Conservation (phyloP, 73 alveolate species). For the Durusdinium trenchii region DNA sequence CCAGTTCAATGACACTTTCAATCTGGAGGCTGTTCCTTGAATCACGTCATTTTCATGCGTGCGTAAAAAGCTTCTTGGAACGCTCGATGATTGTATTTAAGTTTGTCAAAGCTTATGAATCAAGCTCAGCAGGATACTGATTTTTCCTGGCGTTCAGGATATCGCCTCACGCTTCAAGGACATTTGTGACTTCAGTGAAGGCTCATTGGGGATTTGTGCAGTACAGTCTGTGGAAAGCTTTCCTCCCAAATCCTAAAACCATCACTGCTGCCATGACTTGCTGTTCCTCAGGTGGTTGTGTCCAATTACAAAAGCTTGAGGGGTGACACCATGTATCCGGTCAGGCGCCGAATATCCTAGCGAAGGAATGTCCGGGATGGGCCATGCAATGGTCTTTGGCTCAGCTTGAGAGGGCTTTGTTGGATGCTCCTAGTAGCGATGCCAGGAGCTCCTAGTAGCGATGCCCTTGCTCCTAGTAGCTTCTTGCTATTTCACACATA, state of each 20-base stretch:
- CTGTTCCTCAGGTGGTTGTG: background rate
- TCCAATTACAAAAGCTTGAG: background rate
- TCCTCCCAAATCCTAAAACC: background rate
- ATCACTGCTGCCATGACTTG: background rate
- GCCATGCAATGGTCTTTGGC: slow-evolving; percentile 63
- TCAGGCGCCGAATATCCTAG: slow-evolving; percentile 75
- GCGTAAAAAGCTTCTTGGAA: background rate
- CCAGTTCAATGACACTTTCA: slow-evolving; percentile 17
- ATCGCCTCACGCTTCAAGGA: slow-evolving; percentile 54
- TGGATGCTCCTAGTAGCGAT: background rate
- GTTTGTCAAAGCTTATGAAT: no score
- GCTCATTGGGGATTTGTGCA: background rate
- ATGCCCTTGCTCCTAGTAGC: background rate
- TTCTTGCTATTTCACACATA: no score
- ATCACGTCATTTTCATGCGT: background rate
- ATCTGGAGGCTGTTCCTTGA: slow-evolving; percentile 38
- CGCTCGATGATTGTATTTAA: no score
- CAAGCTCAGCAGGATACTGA: no score
- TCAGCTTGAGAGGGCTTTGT: background rate
- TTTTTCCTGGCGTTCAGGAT: slow-evolving; percentile 62
- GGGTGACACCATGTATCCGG: background rate
- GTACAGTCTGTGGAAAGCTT: background rate
- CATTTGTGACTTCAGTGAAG: slow-evolving; percentile 72
- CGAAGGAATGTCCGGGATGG: slow-evolving; percentile 82
- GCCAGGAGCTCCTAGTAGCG: background rate